Evolutionary conservation across 1,139 yeast species (phyloP), one percentile per base, ranked within the genome.

Genomic region (Nakaseomyces bracarensis): DNA sequence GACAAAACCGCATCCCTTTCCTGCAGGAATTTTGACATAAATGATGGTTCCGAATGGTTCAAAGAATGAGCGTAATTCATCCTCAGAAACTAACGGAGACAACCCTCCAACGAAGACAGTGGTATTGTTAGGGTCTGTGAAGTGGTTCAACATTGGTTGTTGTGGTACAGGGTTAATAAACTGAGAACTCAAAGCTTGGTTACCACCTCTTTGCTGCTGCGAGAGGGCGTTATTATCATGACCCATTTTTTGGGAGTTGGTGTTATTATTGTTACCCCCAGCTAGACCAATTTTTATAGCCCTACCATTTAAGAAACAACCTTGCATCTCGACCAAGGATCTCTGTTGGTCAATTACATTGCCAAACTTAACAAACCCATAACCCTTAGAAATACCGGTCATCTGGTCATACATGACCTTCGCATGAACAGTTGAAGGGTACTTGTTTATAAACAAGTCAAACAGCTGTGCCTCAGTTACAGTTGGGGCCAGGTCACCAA

Each of bases 81-180:
- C 70, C 50, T 80, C 86, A 2, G 73, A 65, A 9, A 79, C 76
- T 40, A 71, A 72, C 1, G 75, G 65, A 37, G 82, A 77, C 35
- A 82, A 63, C 0, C 86, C 86, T 6, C 86, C 86, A 38, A 82
- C 79, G 52, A 81, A 80, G 3, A 82, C 82, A 0, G 89, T 81
- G 10, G 89, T 80, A 55, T 80, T 81, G 46, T 69, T 72, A 3
- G 82, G 79, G 54, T 80, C 85, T 30, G 75, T 67, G 49, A 68
- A 81, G 50, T 75, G 77, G 50, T 66, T 71, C 51, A 73, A 53
- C 16, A 68, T 63, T 11, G 71, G 71, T 38, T 49, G 52, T 22
- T 48, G 56, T 47, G 52, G 59, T 4, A 50, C 51, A 6, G 57
- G 55, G 33, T 43, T 46, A 22, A 50, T 47, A 40, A 55, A 58